A percentile compares a stretch with the other conserved stretches of the same genome.
Conservation (phyloP, 257 asterid genomes). For the Fraxinus excelsior region DNA sequence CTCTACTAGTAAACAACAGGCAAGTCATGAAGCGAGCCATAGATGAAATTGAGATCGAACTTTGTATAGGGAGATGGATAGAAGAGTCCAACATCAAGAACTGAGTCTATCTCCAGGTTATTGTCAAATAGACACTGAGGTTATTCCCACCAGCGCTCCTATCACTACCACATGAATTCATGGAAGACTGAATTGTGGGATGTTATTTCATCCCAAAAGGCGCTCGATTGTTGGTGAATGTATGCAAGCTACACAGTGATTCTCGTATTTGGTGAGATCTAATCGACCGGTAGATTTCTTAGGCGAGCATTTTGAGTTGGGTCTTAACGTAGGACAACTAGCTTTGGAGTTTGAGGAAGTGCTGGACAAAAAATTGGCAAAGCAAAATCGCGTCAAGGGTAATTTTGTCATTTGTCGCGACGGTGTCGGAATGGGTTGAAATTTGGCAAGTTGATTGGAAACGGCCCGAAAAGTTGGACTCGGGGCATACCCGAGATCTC, state of each 20-base stretch:
- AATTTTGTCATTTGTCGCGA: too few relatives aligned
- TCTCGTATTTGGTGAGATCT: slow-evolving; percentile 33
- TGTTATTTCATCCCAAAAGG: slow-evolving; percentile 43
- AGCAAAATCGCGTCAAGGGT: too few relatives aligned
- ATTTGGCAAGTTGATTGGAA: too few relatives aligned
- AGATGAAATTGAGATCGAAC: slow-evolving; percentile 37
- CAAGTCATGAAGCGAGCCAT: slow-evolving; percentile 40
- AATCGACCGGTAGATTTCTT: too few relatives aligned
- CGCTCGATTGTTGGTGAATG: slow-evolving; percentile 40
- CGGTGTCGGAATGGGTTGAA: too few relatives aligned
- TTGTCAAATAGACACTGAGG: slow-evolving; percentile 41
- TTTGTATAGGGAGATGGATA: slow-evolving; percentile 50
- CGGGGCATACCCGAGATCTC: too few relatives aligned
- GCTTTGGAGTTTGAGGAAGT: too few relatives aligned
- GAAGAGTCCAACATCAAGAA: slow-evolving; percentile 47
- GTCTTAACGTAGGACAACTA: too few relatives aligned
- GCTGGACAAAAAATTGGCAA: too few relatives aligned
- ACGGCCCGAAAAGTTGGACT: too few relatives aligned
- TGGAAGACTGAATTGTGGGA: slow-evolving; percentile 33
- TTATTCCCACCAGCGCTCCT: slow-evolving; percentile 49
- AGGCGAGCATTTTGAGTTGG: slow-evolving; percentile 21
- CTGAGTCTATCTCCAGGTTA: slow-evolving; percentile 47
- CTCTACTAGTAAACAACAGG: too few relatives aligned
- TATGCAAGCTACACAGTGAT: slow-evolving; percentile 54
- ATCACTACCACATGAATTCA: slow-evolving; percentile 40